Conservation (phyloP, 2,329 filamentous ascomycete species). For the Penicillium sp. region DNA sequence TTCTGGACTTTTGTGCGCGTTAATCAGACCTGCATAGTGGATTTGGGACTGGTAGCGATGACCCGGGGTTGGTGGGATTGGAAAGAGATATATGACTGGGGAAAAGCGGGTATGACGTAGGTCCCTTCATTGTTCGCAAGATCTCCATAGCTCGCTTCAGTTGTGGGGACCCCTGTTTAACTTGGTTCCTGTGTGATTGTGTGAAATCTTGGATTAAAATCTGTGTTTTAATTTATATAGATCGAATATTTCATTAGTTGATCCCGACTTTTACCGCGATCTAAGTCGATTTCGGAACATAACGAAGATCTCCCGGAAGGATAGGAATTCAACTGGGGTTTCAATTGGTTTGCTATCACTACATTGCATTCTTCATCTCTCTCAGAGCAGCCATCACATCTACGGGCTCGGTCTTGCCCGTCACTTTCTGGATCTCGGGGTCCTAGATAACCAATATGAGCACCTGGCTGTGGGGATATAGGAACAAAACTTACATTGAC, state of each 20-base stretch:
- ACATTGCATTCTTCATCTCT: slow-evolving; percentile 72
- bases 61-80: slow-evolving; percentile 9
- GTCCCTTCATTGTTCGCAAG: slow-evolving; percentile 1
- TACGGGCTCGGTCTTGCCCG: slow-evolving; percentile 75
- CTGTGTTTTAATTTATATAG: background rate
- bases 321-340: background rate
- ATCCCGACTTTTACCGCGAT: background rate
- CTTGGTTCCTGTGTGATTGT: background rate
- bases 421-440: slow-evolving; percentile 77
- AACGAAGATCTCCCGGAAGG: slow-evolving; percentile 11
- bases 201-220: background rate
- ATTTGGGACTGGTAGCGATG: slow-evolving; percentile 1
- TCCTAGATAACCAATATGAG: slow-evolving; percentile 54
- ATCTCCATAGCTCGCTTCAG: background rate
- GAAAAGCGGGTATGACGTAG: slow-evolving; percentile 31
- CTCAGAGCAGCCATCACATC: slow-evolving; percentile 82
- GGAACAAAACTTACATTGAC: slow-evolving; percentile 61
- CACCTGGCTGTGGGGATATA: background rate
- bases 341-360: slow-evolving; percentile 15
- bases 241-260: background rate
- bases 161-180: background rate
- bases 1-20: slow-evolving; percentile 2
- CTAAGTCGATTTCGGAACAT: background rate
- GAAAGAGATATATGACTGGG: slow-evolving; percentile 2
- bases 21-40: slow-evolving; percentile 16